Evolutionary conservation across 495 filamentous ascomycete species (phyloP), one percentile per base, ranked within the genome.

Genomic region (Haplographium delicatum): DNA sequence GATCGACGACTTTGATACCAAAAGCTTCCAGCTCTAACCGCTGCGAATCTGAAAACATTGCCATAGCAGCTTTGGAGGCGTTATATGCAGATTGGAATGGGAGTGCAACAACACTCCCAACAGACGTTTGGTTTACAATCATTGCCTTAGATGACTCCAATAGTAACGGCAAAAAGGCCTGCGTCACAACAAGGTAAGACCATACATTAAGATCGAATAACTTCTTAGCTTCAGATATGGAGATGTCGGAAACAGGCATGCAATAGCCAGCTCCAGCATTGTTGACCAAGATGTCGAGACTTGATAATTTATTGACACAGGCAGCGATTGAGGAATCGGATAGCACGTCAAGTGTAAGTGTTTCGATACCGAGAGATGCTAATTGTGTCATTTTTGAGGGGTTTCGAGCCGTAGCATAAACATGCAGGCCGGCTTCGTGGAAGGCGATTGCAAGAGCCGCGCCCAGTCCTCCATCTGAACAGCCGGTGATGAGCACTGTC

Each of bases 21-120:
- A 81, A 68, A 1, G 77, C 71, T 7, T 63, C 65, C 5, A 82
- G 66, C 59, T 82, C 76, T 20, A 74, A 56, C 11, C 76, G 70
- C 35, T 79, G 46, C 3, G 65, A 70, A 4, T 71, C 66, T 11
- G 62, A 56, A 27, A 73, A 63, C 24, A 65, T 65, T 27, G 69
- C 62, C 5, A 74, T 56, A 5, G 78, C 75, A 0, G 68, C 71
- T 54, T 81, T 82, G 41, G 70, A 75, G 6, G 74, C 72, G 51
- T 67, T 69, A 59, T 80, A 81, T n/a, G 64, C 65, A 31, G 59
- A 57, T 31, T 66, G 64, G 51, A 69, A 76, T 15, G 70, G 67
- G 10, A 72, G 59, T 44, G 62, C 56, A 23, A 69, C 59, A 47
- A 71, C 54, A n/a, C n/a, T n/a, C n/a, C n/a, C n/a, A n/a, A n/a